Evolutionary conservation across 805 yeast genomes (phyloP), one percentile per base, ranked within the genome.

Genomic region (Wickerhamomyces sydowiorum): DNA sequence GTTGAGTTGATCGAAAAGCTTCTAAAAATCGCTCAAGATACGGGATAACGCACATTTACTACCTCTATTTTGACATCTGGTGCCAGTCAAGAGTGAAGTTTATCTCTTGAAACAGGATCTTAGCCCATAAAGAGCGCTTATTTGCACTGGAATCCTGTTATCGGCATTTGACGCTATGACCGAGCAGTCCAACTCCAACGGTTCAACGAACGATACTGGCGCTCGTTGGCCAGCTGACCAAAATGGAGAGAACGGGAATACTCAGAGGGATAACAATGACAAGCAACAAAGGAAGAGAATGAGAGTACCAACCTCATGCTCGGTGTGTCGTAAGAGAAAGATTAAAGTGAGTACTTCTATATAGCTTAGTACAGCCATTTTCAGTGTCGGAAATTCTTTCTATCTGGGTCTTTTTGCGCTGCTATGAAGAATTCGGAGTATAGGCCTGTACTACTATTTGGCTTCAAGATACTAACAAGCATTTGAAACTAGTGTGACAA

Each of bases 251-350:
- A 42, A n/a, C n/a, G n/a, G n/a, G n/a, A n/a, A n/a, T n/a, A n/a
- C n/a, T n/a, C n/a, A n/a, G n/a, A n/a, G n/a, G n/a, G n/a, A n/a
- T n/a, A n/a, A n/a, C n/a, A n/a, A n/a, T n/a, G n/a, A n/a, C n/a
- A n/a, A 45, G 20, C 44, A 34, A 13, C 45, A 41, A 12, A 53
- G 70, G 38, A 70, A 66, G 48, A 57, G 78, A 40, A 69, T 72
- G 53, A 65, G 78, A 51, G 69, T 69, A 4, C 73, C 78, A 6
- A 61, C 75, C 15, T 66, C 71, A 28, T 69, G 74, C 43, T 64
- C 73, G 0, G 67, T 67, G 31, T 75, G 80, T 53, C 64, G 76
- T 42, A 67, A 66, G 50, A 57, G 76, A 42, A 75, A 75, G 52
- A 73, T 75, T 5, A 70, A 67, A n/a, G 40, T 38, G 14, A 14